A percentile compares a stretch with the other conserved stretches of the same genome.
These are phyloP conservation scores for Exophiala alcalophila DNA, from an alignment of 2,329 filamentous ascomycete genomes.

Conservation along the genomic window DNA sequence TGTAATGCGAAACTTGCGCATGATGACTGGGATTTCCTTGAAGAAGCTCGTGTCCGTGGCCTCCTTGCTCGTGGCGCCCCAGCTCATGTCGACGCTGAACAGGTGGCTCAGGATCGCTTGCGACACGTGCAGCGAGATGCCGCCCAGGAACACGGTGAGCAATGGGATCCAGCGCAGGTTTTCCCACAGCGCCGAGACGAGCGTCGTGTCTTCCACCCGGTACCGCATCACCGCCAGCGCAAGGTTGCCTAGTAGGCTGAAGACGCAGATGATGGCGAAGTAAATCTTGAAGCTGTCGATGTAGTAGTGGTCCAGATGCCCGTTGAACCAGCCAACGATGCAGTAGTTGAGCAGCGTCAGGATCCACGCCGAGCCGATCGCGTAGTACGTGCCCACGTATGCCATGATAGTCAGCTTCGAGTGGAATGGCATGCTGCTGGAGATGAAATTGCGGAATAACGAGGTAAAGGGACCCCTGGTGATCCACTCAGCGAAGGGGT, in stretches of 20 bases:
- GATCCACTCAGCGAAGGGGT: slow-evolving; percentile 71
- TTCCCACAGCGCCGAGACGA: slow-evolving; percentile 51
- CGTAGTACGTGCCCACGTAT: slow-evolving; percentile 70
- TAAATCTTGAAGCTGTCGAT: slow-evolving; percentile 65
- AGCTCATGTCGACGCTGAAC: slow-evolving; percentile 81
- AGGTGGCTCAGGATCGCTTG: slow-evolving; percentile 78
- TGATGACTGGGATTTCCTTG: slow-evolving; percentile 74
- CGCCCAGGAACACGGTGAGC: slow-evolving; percentile 74
- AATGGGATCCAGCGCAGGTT: slow-evolving; percentile 64
- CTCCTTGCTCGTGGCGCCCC: slow-evolving; percentile 82
- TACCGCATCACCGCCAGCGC: slow-evolving; percentile 62
- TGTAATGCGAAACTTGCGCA: slow-evolving; percentile 70
- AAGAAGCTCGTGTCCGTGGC: slow-evolving; percentile 71
- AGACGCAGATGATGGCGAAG: slow-evolving; percentile 62
- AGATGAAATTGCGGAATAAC: slow-evolving; percentile 71
- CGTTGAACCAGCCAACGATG: slow-evolving; percentile 68
- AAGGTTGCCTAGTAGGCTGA: slow-evolving; percentile 61
- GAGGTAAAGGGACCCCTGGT: slow-evolving; percentile 73
- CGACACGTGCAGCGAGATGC: slow-evolving; percentile 74
- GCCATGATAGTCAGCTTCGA: slow-evolving; percentile 70
- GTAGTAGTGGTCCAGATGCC: slow-evolving; percentile 64
- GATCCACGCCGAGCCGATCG: slow-evolving; percentile 65
- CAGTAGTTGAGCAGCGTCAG: slow-evolving; percentile 69
- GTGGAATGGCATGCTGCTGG: slow-evolving; percentile 57
- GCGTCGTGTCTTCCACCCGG: slow-evolving; percentile 53